A percentile compares a stretch with the other conserved stretches of the same genome.
Conservation (phyloP, 1,284 basidiomycete species). For the Trichosporon coremiiforme region DNA sequence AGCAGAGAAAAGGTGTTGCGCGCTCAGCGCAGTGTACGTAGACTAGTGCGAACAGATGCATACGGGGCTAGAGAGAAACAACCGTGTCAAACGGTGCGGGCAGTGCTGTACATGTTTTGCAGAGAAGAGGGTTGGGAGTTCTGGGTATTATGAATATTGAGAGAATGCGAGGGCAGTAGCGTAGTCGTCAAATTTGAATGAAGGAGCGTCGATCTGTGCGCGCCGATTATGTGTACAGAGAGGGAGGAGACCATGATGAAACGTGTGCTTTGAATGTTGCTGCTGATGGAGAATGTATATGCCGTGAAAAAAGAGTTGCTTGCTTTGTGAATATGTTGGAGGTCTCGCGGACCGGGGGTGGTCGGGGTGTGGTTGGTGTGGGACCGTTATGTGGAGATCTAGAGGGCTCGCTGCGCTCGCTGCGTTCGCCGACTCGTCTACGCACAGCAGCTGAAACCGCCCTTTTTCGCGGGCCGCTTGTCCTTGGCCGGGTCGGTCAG, state of each 20-base stretch:
- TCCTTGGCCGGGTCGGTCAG: constrained; percentile 42
- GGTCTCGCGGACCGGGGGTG: not conserved
- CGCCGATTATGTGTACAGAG: not conserved
- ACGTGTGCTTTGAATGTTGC: not conserved
- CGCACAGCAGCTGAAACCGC: constrained; percentile 28
- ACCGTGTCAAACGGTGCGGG: constrained; percentile 17
- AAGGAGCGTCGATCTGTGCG: not conserved
- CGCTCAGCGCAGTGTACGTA: not conserved
- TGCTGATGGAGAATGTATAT: constrained; percentile 8
- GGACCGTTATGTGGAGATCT: no score
- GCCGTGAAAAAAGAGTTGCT: not conserved
- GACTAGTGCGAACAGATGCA: constrained; percentile 17
- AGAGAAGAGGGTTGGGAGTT: not conserved
- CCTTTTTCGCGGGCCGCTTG: constrained; percentile 27
- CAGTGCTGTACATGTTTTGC: not conserved
- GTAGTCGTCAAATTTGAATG: not conserved
- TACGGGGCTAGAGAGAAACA: not conserved
- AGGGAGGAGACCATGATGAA: not conserved
- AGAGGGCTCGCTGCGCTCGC: not conserved
- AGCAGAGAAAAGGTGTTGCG: no score
- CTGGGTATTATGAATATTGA: not conserved
- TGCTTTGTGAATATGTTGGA: not conserved
- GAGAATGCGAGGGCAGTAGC: not conserved
- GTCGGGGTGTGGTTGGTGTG: no score
- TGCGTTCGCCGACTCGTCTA: not conserved